Conservation (phyloP, 2,329 filamentous ascomycete genomes). For the Nemania abortiva region DNA sequence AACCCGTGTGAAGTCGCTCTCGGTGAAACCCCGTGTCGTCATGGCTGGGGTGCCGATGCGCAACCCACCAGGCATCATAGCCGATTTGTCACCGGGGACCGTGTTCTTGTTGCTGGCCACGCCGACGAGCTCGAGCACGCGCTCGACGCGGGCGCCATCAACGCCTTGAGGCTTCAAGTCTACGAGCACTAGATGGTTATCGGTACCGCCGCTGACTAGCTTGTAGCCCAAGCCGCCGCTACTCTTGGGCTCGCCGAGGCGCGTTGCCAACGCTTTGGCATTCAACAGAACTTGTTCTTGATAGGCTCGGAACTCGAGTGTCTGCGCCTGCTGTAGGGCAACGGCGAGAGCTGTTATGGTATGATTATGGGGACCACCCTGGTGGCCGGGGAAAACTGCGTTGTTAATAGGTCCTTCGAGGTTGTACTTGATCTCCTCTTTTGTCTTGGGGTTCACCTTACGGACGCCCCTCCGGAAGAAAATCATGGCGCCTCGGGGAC, state of each 20-base stretch:
- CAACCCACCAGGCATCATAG: constrained; percentile 90
- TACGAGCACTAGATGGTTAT: constrained; percentile 94
- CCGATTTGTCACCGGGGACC: constrained; percentile 93
- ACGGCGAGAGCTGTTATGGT: constrained; percentile 97
- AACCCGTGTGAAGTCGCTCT: constrained; percentile 88
- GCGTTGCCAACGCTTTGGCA: constrained; percentile 83
- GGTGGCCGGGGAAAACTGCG: constrained; percentile 97
- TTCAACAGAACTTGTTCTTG: constrained; percentile 92
- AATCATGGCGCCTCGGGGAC: constrained; percentile 96
- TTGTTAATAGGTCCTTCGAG: constrained; percentile 94
- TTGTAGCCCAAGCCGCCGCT: constrained; percentile 85
- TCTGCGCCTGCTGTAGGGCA: constrained; percentile 92
- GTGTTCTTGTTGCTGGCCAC: constrained; percentile 99
- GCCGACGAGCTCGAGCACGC: constrained; percentile 89
- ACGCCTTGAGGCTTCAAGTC: constrained; percentile 91
- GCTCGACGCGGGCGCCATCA: constrained; percentile 90
- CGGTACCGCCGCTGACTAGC: constrained; percentile 92
- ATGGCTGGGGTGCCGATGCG: constrained; percentile 97
- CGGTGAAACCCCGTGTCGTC: constrained; percentile 93
- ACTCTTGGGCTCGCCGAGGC: constrained; percentile 74
- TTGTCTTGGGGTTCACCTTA: constrained; percentile 84
- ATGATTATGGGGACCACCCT: constrained; percentile 98
- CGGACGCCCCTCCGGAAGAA: constrained; percentile 96
- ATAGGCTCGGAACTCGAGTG: constrained; percentile 90
- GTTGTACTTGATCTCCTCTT: constrained; percentile 87